phyloP scores from a whole-genome alignment of 2,329 filamentous ascomycete genomes.

The Hortaea werneckii region DNA sequence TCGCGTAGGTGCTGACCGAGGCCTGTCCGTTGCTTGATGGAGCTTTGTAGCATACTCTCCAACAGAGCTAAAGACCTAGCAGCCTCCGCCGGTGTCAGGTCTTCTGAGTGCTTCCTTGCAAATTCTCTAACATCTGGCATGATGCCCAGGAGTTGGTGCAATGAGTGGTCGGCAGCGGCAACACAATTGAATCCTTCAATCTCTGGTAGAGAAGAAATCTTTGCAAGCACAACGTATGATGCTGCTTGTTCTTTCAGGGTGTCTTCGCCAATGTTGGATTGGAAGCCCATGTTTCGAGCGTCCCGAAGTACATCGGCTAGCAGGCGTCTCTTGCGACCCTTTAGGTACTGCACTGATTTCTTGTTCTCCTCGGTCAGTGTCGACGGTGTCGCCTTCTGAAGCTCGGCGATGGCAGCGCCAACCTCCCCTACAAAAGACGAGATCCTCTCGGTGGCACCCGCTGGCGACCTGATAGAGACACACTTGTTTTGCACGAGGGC shows the following conservation, averaged over 20 bases:
- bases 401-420: conserved; percentile 55
- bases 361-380: conserved; percentile 82
- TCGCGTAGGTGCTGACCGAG: not conserved
- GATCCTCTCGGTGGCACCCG: conserved; percentile 35
- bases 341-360: conserved; percentile 73
- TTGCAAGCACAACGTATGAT: conserved; percentile 58
- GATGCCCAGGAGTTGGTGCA: conserved; percentile 69
- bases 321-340: conserved; percentile 78
- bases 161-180: conserved; percentile 53
- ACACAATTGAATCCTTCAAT: not conserved
- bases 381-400: conserved; percentile 74
- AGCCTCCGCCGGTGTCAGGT: conserved; percentile 72
- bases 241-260: conserved; percentile 64
- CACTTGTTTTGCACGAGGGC: conserved; percentile 53
- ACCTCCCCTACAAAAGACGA: conserved; percentile 61
- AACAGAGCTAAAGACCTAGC: conserved; percentile 69
- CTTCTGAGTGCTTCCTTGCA: conserved; percentile 66
- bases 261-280: conserved; percentile 67
- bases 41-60: conserved; percentile 65
- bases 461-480: not conserved
- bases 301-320: conserved; percentile 81
- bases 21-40: conserved; percentile 10
- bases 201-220: conserved; percentile 25
- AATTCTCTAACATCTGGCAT: conserved; percentile 58
- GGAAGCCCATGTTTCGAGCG: conserved; percentile 80